A percentile compares a stretch with the other conserved stretches of the same genome.
Conservation (phyloP, 148 eudicot species). For the Camellia japonica region DNA sequence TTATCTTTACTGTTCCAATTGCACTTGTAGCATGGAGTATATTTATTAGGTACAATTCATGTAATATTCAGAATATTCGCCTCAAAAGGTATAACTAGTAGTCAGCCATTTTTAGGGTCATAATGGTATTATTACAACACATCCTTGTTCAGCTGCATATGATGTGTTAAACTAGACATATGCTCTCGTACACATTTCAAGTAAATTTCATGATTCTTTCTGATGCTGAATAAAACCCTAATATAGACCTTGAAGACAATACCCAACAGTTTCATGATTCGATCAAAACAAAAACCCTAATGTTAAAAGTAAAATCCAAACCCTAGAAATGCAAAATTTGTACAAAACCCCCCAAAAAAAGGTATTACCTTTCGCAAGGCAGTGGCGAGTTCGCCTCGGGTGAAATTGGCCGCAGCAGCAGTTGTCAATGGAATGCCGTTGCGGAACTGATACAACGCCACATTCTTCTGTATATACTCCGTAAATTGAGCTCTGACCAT, state of each 20-base stretch:
- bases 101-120: too few relatives aligned
- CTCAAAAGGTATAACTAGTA: too few relatives aligned
- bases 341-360: neutral
- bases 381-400: constrained; percentile 84
- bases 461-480: constrained; percentile 78
- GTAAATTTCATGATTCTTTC: too few relatives aligned
- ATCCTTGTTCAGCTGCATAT: too few relatives aligned
- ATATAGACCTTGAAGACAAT: neutral
- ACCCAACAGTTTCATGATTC: neutral
- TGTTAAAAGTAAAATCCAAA: neutral
- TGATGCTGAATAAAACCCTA: neutral
- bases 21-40: too few relatives aligned
- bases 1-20: too few relatives aligned
- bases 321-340: neutral
- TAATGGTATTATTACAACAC: too few relatives aligned
- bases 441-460: constrained; percentile 67
- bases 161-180: too few relatives aligned
- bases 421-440: constrained; percentile 85
- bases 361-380: constrained; percentile 70
- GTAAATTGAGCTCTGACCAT: constrained; percentile 73
- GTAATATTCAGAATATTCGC: too few relatives aligned
- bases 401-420: constrained; percentile 82
- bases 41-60: too few relatives aligned
- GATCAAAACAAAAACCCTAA: neutral
- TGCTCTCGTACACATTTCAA: too few relatives aligned